phyloP scores from a whole-genome alignment of 441 rosid species.

The Viola pubescens region DNA sequence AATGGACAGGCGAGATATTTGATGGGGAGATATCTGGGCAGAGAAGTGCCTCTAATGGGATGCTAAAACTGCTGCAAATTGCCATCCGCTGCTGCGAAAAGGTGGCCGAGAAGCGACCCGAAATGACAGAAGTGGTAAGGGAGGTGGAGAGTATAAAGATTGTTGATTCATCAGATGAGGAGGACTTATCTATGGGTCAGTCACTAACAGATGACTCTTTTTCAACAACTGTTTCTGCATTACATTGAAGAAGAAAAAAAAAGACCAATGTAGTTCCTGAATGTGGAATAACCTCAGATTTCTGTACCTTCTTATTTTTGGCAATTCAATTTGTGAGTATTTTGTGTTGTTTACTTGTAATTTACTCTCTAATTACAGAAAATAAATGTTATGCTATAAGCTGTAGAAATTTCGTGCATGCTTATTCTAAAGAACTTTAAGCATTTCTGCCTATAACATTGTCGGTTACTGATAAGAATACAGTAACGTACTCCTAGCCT shows the following conservation, averaged over 20 bases:
- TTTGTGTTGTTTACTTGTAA: too few species aligned
- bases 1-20: conserved; percentile 62
- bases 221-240: conserved; percentile 23
- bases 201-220: conserved; percentile 44
- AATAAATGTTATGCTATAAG: too few species aligned
- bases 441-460: too few species aligned
- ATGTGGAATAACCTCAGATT: too few species aligned
- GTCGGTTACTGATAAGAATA: too few species aligned
- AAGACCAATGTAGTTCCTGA: too few species aligned
- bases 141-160: conserved; percentile 33
- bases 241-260: neutral
- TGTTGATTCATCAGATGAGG: conserved; percentile 31
- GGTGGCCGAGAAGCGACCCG: conserved; percentile 46
- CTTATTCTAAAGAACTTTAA: too few species aligned
- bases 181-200: conserved; percentile 32
- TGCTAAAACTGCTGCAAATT: conserved; percentile 43
- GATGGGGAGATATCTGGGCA: conserved; percentile 42
- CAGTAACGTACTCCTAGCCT: too few species aligned
- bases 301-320: too few species aligned
- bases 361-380: too few species aligned
- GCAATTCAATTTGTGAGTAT: too few species aligned
- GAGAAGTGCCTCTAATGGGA: conserved; percentile 30
- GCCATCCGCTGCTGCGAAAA: conserved; percentile 43
- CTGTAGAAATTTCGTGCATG: too few species aligned
- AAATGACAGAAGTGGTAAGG: conserved; percentile 37